phyloP scores from a whole-genome alignment of 345 rosid species.

The Melaleuca quinquenervia region DNA sequence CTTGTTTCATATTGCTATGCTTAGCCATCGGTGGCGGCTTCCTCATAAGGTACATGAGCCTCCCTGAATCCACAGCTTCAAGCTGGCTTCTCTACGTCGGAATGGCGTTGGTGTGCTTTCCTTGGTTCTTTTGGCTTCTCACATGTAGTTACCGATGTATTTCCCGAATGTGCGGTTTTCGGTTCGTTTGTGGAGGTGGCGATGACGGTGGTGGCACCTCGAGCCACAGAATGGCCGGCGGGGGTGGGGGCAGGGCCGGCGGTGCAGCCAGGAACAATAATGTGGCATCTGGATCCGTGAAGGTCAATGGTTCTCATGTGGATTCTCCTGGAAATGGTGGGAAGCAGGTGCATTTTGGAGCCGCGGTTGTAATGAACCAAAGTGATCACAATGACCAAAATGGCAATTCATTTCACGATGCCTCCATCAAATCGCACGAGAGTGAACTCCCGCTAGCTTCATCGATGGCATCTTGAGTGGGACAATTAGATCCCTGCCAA shows the following conservation, averaged over 20 bases:
- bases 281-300: background rate
- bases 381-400: background rate
- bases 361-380: background rate
- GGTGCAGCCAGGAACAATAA: background rate
- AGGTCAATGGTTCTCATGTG: background rate
- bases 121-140: conserved; percentile 73
- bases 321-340: background rate
- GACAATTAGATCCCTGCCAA: background rate
- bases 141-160: conserved; percentile 46
- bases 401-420: background rate
- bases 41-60: conserved; percentile 37
- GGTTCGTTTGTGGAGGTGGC: conserved; percentile 31
- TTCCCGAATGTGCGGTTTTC: conserved; percentile 49
- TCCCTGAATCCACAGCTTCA: conserved; percentile 30
- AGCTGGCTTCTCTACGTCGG: conserved; percentile 54
- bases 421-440: conserved; percentile 14
- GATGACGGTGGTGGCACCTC: background rate
- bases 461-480: conserved; percentile 12
- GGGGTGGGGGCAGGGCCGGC: background rate
- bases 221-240: background rate
- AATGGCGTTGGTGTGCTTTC: conserved; percentile 53
- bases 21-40: conserved; percentile 49
- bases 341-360: conserved; percentile 2
- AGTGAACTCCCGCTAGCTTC: conserved; percentile 32
- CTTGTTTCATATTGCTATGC: conserved; percentile 28